A percentile compares a stretch with the other conserved stretches of the same genome.
phyloP scores from a whole-genome alignment of 192 early-diverging fungal species.

The Lobosporangium transversale region DNA sequence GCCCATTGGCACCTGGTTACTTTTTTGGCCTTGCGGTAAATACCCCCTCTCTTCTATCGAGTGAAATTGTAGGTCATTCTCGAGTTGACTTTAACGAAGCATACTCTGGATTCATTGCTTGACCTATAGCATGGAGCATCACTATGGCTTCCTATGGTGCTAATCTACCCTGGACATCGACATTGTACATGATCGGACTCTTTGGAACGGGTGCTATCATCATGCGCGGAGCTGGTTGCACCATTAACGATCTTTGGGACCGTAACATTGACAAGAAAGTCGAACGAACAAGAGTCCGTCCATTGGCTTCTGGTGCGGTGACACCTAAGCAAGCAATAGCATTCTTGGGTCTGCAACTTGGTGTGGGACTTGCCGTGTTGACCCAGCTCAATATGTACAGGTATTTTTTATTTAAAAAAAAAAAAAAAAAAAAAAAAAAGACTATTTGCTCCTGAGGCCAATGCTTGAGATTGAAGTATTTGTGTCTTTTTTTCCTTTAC shows the following conservation, averaged over 20 bases:
- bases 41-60: no score
- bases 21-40: constrained; percentile 91
- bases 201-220: constrained; percentile 89
- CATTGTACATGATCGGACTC: constrained; percentile 74
- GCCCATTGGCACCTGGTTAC: constrained; percentile 91
- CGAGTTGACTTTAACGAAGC: no score
- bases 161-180: constrained; percentile 60
- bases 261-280: constrained; percentile 88
- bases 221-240: constrained; percentile 97
- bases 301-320: constrained; percentile 83
- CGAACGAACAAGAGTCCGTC: constrained; percentile 81
- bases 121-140: constrained; percentile 74
- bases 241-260: constrained; percentile 98
- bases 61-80: no score
- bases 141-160: constrained; percentile 72
- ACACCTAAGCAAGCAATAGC: constrained; percentile 72
- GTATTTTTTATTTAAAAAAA: no score
- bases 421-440: neutral
- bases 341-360: constrained; percentile 84
- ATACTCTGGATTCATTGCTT: no score
- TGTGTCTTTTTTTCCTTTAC: neutral
- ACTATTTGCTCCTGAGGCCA: neutral
- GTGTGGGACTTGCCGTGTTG: constrained; percentile 83
- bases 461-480: neutral
- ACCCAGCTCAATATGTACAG: constrained; percentile 92